Percentiles rank a stretch among this genome's conserved stretches.
Conservation (phyloP, 1,284 basidiomycete species). For the Heliocybe sulcata region DNA sequence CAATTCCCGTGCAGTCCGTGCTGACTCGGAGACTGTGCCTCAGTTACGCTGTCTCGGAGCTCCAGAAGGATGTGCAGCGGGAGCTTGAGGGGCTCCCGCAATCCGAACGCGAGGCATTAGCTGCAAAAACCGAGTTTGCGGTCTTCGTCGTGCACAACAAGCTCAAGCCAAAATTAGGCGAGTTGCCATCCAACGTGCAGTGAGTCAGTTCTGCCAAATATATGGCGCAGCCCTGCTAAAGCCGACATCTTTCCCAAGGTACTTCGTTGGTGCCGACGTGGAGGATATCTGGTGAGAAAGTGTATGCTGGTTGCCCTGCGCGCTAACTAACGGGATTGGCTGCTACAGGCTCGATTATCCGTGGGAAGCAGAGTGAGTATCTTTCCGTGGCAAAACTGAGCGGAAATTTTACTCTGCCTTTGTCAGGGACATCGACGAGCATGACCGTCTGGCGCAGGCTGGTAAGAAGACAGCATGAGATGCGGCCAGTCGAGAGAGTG, state of each 20-base stretch:
- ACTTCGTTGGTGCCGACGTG: slow-evolving; percentile 63
- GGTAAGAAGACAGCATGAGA: slow-evolving; percentile 20
- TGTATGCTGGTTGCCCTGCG: slow-evolving; percentile 1
- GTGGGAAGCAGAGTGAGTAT: slow-evolving; percentile 69
- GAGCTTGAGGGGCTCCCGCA: slow-evolving; percentile 62
- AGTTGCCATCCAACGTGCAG: slow-evolving; percentile 60
- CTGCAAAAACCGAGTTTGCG: slow-evolving; percentile 74
- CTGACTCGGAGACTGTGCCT: slow-evolving; percentile 1
- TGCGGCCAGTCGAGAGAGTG: neutral
- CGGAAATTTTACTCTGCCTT: slow-evolving; percentile 4
- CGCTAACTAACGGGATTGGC: slow-evolving; percentile 1
- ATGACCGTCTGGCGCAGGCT: slow-evolving; percentile 52
- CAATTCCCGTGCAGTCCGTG: slow-evolving; percentile 5
- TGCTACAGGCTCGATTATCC: slow-evolving; percentile 72
- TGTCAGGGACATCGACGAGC: slow-evolving; percentile 69
- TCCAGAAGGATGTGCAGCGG: slow-evolving; percentile 79
- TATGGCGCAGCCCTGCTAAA: neutral
- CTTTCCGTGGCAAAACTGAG: slow-evolving; percentile 9
- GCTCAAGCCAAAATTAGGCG: slow-evolving; percentile 75
- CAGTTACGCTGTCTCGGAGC: slow-evolving; percentile 84
- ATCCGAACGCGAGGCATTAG: slow-evolving; percentile 50
- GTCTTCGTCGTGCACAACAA: slow-evolving; percentile 97
- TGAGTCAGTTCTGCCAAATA: slow-evolving; percentile 28
- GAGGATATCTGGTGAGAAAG: slow-evolving; percentile 39
- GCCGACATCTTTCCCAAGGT: slow-evolving; percentile 32